A percentile compares a stretch with the other conserved stretches of the same genome.
Conservation (phyloP, 2,329 filamentous ascomycete species). For the Dothideomycetes sp. region DNA sequence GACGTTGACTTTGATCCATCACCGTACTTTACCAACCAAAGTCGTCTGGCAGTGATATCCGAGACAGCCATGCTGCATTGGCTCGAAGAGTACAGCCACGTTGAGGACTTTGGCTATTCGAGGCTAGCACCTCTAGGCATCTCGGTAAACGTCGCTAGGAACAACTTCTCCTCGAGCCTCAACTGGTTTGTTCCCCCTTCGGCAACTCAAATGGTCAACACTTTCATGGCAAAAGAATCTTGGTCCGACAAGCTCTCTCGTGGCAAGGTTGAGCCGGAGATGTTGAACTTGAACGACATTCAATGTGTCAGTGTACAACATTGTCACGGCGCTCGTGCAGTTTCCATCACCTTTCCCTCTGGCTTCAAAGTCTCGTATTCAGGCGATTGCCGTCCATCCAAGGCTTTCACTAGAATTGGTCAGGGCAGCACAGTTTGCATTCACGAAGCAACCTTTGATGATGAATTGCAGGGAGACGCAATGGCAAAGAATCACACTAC, state of each 20-base stretch:
- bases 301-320: conserved; percentile 63
- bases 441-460: conserved; percentile 94
- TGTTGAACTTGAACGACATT: conserved; percentile 57
- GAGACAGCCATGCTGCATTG: conserved; percentile 63
- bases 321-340: conserved; percentile 69
- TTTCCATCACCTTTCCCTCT: conserved; percentile 66
- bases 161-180: conserved; percentile 21
- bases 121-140: conserved; percentile 44
- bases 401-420: conserved; percentile 61
- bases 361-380: conserved; percentile 87
- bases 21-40: conserved; percentile 15
- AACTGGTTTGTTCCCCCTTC: conserved; percentile 25
- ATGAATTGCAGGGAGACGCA: conserved; percentile 71
- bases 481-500: conserved; percentile 84
- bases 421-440: conserved; percentile 71
- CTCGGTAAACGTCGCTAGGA: conserved; percentile 21
- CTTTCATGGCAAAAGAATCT: conserved; percentile 17
- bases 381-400: conserved; percentile 79
- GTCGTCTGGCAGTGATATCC: conserved; percentile 57
- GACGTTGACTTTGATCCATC: conserved; percentile 26
- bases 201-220: not conserved
- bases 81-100: conserved; percentile 66
- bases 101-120: conserved; percentile 70
- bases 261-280: conserved; percentile 23
- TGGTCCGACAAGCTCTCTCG: conserved; percentile 25